A percentile compares a stretch with the other conserved stretches of the same genome.
phyloP scores from a whole-genome alignment of 805 yeast genomes.

The Candida maris region DNA sequence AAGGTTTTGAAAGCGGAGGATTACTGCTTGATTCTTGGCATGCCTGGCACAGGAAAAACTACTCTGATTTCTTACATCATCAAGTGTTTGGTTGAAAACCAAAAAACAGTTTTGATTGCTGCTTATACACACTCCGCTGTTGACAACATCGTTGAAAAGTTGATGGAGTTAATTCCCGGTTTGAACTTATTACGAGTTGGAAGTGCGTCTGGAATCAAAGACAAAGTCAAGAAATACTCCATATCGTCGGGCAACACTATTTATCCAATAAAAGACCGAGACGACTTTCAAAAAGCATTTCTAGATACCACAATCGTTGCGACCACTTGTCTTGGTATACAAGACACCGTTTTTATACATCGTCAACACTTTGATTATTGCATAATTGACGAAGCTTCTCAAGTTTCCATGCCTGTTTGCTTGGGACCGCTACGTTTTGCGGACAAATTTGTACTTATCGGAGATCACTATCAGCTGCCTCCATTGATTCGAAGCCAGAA shows the following conservation, averaged over 20 bases:
- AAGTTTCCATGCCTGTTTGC: conserved; percentile 86
- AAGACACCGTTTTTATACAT: conserved; percentile 54
- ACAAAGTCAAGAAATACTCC: conserved; percentile 50
- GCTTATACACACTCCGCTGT: conserved; percentile 96
- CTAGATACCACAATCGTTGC: conserved; percentile 74
- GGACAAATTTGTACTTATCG: conserved; percentile 84
- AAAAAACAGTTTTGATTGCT: conserved; percentile 69
- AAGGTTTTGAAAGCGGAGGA: conserved; percentile 64
- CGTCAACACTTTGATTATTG: conserved; percentile 77
- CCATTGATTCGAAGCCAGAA: conserved; percentile 73
- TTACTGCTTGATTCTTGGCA: conserved; percentile 80
- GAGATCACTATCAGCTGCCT: conserved; percentile 92
- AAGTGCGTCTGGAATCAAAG: conserved; percentile 53
- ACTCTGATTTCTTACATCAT: conserved; percentile 82
- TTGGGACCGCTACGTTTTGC: conserved; percentile 81
- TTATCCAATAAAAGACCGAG: conserved; percentile 30
- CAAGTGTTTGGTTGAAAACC: conserved; percentile 51
- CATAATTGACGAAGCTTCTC: conserved; percentile 95
- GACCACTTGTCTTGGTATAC: conserved; percentile 78
- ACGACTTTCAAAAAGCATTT: conserved; percentile 46
- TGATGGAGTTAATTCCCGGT: conserved; percentile 39
- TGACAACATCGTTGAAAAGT: conserved; percentile 80
- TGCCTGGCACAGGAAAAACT: conserved; percentile 98
- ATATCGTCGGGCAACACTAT: conserved; percentile 38
- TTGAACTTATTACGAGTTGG: conserved; percentile 69